Evolutionary conservation across 202 grass and related monocot species (phyloP), one percentile per base, ranked within the genome.

Genomic region (Carex arenaria): DNA sequence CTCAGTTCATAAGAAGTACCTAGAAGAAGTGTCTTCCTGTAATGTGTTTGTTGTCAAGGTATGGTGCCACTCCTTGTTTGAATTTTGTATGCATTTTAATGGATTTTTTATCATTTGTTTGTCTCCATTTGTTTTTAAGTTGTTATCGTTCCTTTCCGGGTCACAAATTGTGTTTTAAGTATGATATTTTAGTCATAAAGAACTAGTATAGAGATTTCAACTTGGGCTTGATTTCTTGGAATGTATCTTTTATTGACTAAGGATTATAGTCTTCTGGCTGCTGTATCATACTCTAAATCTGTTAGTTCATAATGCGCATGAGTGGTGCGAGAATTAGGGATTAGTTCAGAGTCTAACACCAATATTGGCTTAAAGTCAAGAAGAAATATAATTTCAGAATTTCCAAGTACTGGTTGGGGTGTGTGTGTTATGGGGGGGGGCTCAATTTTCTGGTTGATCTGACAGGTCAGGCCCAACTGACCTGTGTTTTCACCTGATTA

Each of bases 21-120:
- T 98, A n/a, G 92, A 98, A 85, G 95, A 98, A 98, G 95, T 93
- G 84, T 98, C 95, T 80, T 98, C 95, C 10, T 94, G 92, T 73
- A 98, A 98, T 91, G 90, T 97, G 71, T 97, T 97, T 90, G 80
- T 98, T 83, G 82, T 98, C 55, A 98, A 93, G 92, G 95, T 98
- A 89, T 82, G 77, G 3, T 19, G 19, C 30, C 23, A 8, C 34
- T 80, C 61, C 23, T 74, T 82, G 28, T 53, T 74, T 17, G 13
- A 28, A 53, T 31, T 73, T 73, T 28, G 5, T 73, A 53, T 55
- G 26, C 12, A 32, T 30, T 28, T 56, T 55, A 56, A 28, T 23
- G 45, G 28, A 5, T 7, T 23, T n/a, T 72, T 55, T 23, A 76
- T 76, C 13, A 75, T 75, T 14, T 32, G 7, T 32, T 36, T 51